Conservation (phyloP, 208 protist species). For the Leptomonas pyrrhocoris region DNA sequence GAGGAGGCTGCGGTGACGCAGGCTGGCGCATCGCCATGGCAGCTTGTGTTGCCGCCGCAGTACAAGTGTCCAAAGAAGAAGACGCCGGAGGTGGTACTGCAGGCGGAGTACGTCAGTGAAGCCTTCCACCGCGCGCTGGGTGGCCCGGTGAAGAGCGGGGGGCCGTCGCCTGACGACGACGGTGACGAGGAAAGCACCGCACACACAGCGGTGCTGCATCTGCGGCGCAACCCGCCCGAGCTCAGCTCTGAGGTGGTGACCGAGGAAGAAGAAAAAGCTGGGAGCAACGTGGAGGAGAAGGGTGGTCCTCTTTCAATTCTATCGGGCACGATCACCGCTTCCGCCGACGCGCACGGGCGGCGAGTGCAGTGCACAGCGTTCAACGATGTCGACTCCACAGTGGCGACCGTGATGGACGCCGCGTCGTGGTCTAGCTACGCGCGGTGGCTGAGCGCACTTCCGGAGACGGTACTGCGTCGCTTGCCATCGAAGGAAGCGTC, state of each 20-base stretch:
- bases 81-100: conserved; percentile 23
- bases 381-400: neutral
- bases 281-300: neutral
- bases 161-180: neutral
- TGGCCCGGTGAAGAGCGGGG: neutral
- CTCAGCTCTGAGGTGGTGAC: neutral
- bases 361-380: conserved; percentile 18
- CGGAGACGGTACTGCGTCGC: neutral
- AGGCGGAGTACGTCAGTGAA: conserved; percentile 24
- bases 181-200: neutral
- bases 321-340: neutral
- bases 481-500: no score
- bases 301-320: neutral
- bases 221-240: conserved; percentile 6
- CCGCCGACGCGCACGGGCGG: neutral
- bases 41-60: conserved; percentile 28
- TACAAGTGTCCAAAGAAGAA: conserved; percentile 41
- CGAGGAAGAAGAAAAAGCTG: neutral
- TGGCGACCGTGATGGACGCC: conserved; percentile 18
- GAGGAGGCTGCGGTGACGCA: conserved; percentile 40
- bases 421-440: conserved; percentile 25
- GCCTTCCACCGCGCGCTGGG: conserved; percentile 15
- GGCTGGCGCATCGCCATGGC: conserved; percentile 12
- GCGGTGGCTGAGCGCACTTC: conserved; percentile 13
- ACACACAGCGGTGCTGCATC: neutral